phyloP scores from a whole-genome alignment of 768 basidiomycete genomes.

The Boletus sensibilis region DNA sequence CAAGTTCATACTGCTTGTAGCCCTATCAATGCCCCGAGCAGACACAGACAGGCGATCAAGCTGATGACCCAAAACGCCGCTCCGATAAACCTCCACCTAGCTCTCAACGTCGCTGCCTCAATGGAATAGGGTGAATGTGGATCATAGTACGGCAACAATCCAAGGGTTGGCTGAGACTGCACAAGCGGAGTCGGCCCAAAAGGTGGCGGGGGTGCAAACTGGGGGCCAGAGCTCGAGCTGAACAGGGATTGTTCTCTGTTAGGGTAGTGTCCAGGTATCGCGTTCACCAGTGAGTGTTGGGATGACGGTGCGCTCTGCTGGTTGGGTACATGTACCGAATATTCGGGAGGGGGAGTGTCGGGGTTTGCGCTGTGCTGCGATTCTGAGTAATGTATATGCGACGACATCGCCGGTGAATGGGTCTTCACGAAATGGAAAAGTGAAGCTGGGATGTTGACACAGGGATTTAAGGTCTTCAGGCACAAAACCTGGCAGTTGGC shows the following conservation, averaged over 20 bases:
- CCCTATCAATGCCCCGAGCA: conserved; percentile 26
- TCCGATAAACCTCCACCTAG: conserved; percentile 44
- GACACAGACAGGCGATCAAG: conserved; percentile 30
- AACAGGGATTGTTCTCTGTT: conserved; percentile 16
- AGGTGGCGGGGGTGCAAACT: conserved; percentile 16
- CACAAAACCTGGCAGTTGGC: background rate
- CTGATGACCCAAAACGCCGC: conserved; percentile 40
- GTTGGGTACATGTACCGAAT: conserved; percentile 21
- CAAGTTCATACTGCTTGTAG: conserved; percentile 3
- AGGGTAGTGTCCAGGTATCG: conserved; percentile 15
- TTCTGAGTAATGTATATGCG: conserved; percentile 11
- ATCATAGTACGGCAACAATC: conserved; percentile 43
- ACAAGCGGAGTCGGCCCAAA: conserved; percentile 44
- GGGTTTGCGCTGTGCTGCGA: conserved; percentile 24
- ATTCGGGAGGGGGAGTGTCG: conserved; percentile 32
- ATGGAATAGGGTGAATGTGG: conserved; percentile 40
- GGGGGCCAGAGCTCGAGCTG: conserved; percentile 14
- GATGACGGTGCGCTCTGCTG: conserved; percentile 15
- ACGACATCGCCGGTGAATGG: conserved; percentile 11
- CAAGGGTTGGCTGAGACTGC: conserved; percentile 36
- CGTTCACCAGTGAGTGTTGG: conserved; percentile 16
- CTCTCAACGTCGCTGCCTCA: conserved; percentile 37
- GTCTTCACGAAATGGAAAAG: background rate
- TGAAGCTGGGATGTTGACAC: background rate
- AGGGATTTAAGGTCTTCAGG: background rate